Conservation (phyloP, 139 green algal genomes). For the Chlorella sp. region DNA sequence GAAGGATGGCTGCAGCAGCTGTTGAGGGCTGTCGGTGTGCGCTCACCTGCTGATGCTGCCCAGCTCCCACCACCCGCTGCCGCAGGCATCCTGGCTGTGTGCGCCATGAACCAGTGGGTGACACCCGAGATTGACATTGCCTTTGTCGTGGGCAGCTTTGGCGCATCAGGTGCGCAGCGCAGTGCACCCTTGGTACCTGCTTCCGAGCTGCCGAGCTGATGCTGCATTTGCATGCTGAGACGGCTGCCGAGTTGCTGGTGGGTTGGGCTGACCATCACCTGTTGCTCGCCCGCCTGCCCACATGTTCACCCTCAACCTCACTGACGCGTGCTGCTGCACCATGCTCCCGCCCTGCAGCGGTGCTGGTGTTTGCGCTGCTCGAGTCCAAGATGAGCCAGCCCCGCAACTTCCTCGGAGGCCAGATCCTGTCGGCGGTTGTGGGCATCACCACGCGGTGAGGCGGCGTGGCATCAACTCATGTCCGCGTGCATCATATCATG, state of each 20-base stretch:
- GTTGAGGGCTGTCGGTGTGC: not conserved
- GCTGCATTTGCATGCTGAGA: too few species aligned
- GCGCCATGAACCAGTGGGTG: constrained; percentile 33
- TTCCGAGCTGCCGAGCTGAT: too few species aligned
- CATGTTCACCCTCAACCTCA: not conserved
- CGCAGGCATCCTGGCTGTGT: constrained; percentile 38
- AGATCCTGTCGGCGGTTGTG: constrained; percentile 31
- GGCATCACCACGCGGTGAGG: constrained; percentile 21
- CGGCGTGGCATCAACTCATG: too few species aligned
- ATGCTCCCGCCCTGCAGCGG: not conserved
- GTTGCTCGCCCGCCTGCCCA: not conserved
- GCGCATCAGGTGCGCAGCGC: constrained; percentile 4
- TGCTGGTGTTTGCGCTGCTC: constrained; percentile 30
- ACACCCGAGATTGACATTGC: constrained; percentile 36
- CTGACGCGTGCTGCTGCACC: too few species aligned
- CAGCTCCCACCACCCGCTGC: too few species aligned
- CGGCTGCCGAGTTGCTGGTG: not conserved
- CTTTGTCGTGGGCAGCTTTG: constrained; percentile 40
- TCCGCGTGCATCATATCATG: too few species aligned
- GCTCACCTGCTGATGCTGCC: not conserved
- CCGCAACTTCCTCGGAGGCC: constrained; percentile 40
- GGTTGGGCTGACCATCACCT: too few species aligned
- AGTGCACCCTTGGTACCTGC: too few species aligned
- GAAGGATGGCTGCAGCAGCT: not conserved
- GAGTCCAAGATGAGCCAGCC: constrained; percentile 46